These are phyloP conservation scores for Suhomyces coccinellae DNA, from an alignment of 1,139 yeast genomes.

Conservation along the genomic window DNA sequence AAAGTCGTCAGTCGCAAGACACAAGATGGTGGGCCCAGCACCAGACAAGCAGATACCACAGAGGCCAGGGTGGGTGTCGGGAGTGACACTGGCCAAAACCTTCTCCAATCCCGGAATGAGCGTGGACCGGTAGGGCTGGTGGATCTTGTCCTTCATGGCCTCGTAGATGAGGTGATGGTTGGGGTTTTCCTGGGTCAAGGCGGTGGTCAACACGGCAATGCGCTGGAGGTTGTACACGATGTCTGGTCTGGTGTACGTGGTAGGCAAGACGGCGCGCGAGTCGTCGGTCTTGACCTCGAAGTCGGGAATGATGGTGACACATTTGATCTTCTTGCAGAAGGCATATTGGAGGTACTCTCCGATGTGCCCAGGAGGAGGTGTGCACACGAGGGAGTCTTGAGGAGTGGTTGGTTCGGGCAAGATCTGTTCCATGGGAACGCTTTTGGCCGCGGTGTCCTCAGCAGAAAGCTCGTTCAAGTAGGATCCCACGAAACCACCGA, in stretches of 20 bases:
- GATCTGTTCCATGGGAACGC: constrained; percentile 81
- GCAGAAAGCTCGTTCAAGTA: constrained; percentile 78
- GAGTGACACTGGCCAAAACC: constrained; percentile 79
- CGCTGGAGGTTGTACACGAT: constrained; percentile 78
- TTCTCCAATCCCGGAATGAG: constrained; percentile 89
- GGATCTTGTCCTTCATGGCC: constrained; percentile 95
- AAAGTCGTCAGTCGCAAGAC: constrained; percentile 85
- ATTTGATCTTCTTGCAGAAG: constrained; percentile 80
- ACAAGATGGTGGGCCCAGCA: constrained; percentile 96
- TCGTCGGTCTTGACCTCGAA: constrained; percentile 93
- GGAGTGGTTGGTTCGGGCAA: constrained; percentile 79
- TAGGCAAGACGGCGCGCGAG: constrained; percentile 86
- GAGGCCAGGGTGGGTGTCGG: constrained; percentile 77
- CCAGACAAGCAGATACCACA: constrained; percentile 95
- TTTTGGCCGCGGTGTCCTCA: constrained; percentile 69
- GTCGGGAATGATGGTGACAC: constrained; percentile 88
- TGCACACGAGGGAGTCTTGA: constrained; percentile 40
- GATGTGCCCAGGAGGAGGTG: constrained; percentile 73
- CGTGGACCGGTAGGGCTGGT: constrained; percentile 91
- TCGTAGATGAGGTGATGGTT: constrained; percentile 80
- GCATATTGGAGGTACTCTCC: constrained; percentile 88
- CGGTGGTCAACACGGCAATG: constrained; percentile 49
- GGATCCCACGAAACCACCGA: constrained; percentile 98
- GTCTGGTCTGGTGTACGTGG: constrained; percentile 75
- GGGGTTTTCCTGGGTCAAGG: constrained; percentile 81